These are phyloP conservation scores for Psilocybe cyanescens DNA, from an alignment of 768 basidiomycete species.

Conservation along the genomic window DNA sequence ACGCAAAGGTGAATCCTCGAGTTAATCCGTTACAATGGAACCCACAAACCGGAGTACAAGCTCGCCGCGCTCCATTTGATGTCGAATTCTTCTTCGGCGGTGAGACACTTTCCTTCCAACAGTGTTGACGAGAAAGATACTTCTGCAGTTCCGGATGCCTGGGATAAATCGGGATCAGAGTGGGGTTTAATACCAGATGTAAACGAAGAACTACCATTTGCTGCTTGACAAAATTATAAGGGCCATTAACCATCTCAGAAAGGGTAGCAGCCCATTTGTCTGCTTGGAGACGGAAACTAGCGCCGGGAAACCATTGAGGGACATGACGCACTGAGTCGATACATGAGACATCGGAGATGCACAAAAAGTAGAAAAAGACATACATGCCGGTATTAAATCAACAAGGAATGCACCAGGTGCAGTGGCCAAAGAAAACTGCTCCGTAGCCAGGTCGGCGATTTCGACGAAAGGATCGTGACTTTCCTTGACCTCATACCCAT, in stretches of 20 bases:
- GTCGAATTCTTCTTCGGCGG: conserved; percentile 58
- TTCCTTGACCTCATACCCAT: conserved; percentile 58
- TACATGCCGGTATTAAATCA: conserved; percentile 53
- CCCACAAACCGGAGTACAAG: conserved; percentile 50
- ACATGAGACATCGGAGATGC: not conserved
- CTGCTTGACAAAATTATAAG: conserved; percentile 61
- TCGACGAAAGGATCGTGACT: conserved; percentile 53
- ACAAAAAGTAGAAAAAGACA: conserved; percentile 17
- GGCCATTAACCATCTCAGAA: conserved; percentile 56
- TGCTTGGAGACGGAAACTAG: conserved; percentile 58
- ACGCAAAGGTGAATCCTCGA: not conserved
- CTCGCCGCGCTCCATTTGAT: conserved; percentile 72
- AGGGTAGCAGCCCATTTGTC: conserved; percentile 56
- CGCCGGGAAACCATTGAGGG: conserved; percentile 69
- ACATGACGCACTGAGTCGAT: conserved; percentile 52
- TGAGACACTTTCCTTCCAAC: conserved; percentile 54
- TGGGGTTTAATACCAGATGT: not conserved
- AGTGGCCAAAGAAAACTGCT: conserved; percentile 57
- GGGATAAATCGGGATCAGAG: not conserved
- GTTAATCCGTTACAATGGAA: not conserved
- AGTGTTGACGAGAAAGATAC: conserved; percentile 62
- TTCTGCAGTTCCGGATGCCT: conserved; percentile 64
- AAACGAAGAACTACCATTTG: conserved; percentile 48
- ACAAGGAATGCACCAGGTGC: conserved; percentile 56
- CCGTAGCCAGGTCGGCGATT: conserved; percentile 56